Base-by-base conservation (phyloP, 768 basidiomycete genomes). In the Gymnopilus dilepis region DNA sequence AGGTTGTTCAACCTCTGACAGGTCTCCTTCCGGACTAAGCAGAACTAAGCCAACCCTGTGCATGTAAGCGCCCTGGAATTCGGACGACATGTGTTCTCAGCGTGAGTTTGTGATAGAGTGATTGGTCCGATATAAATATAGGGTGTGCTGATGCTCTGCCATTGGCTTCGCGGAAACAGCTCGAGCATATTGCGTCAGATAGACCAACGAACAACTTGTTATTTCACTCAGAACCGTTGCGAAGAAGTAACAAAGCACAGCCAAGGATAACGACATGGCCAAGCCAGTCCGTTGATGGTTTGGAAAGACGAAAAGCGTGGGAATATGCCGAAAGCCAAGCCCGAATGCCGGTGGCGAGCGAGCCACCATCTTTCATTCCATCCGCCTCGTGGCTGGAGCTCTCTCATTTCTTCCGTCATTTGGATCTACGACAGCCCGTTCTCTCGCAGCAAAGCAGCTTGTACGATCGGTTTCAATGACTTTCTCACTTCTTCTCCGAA, bases 21-120 rank as follows among this genome's bases (percentile, higher is more conserved):
- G 47, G 47, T 50, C 28, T 17, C 47, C 28, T 26, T 47, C 45
- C 7, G 45, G 19, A 45, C 43, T 52, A 37, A 53, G 21, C 9
- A 52, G 22, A 17, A 38, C 19, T 53, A 37, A 54, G 26, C 52
- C 33, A 24, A 22, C 19, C 51, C 51, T 52, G 51, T 37, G 34
- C 51, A 34, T 40, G 52, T 54, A 54, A 54, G 38, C 52, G 52
- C 52, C 52, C 52, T 54, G 52, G 34, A 54, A 37, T 37, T 40
- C 52, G 52, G 52, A 54, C 34, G 40, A 54, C 52, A 54, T 54
- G 52, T 54, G 52, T 37, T 40, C 38, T 17, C 37, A 37, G 52
- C 34, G 33, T 53, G 51, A 53, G 37, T 22, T 53, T 53, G 30
- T 48, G 26, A 31, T 50, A 31, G 28, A 19, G 47, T 50, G 30